Evolutionary conservation across 331 rosid species (phyloP).

Genomic region (Cydonia oblonga): DNA sequence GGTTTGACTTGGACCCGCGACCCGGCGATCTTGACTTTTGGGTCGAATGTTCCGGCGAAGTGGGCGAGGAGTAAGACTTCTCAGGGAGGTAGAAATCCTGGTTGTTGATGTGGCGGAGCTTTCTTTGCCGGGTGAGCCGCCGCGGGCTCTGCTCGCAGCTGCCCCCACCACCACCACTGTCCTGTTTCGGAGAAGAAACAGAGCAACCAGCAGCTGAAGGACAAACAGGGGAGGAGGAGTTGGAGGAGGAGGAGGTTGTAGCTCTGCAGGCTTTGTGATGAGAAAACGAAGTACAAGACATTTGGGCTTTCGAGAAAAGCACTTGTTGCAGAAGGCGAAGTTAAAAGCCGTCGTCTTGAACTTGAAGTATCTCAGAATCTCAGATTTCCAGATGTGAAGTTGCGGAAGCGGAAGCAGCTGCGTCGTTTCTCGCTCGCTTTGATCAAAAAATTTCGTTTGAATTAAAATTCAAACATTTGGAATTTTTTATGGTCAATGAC

Average conservation of each 20-base stretch:
- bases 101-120: constrained; percentile 37
- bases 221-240: neutral
- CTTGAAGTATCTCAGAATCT: neutral
- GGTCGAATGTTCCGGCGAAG: constrained; percentile 33
- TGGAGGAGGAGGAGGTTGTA: neutral
- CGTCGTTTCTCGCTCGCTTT: neutral
- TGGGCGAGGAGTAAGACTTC: constrained; percentile 28
- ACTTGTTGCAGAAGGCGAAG: neutral
- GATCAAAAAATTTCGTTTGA: neutral
- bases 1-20: constrained; percentile 14
- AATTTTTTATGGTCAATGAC: neutral
- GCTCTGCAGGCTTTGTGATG: neutral
- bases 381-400: neutral
- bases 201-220: neutral
- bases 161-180: neutral
- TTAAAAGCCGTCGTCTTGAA: neutral
- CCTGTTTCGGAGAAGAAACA: neutral
- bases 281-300: constrained; percentile 8
- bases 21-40: constrained; percentile 13
- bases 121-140: constrained; percentile 59
- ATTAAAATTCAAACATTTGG: neutral
- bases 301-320: constrained; percentile 1
- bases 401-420: neutral
- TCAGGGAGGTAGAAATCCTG: constrained; percentile 14
- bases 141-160: constrained; percentile 17